phyloP scores from a whole-genome alignment of 1,284 basidiomycete genomes.

The Rhizoctonia solani region DNA sequence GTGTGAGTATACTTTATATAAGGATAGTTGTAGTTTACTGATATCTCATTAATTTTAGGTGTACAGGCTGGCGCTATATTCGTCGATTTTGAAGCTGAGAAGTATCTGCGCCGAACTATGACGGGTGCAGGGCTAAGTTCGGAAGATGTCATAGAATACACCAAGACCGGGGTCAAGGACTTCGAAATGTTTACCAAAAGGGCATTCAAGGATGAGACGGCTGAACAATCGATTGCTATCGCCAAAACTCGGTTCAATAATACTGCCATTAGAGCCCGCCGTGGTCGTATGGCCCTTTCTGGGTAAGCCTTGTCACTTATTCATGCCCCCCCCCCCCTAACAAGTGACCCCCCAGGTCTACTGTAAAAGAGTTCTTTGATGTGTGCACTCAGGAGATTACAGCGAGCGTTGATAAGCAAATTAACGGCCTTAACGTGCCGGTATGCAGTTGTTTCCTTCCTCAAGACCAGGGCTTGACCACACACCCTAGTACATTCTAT shows the following conservation, averaged over 20 bases:
- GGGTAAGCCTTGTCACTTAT: not conserved
- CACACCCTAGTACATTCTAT: constrained; percentile 30
- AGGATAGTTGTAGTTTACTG: not conserved
- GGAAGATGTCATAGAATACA: constrained; percentile 20
- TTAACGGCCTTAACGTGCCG: not conserved
- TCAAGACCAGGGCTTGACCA: not conserved
- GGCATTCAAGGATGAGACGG: not conserved
- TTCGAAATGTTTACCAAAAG: constrained; percentile 18
- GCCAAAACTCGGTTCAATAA: constrained; percentile 8
- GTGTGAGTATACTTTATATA: constrained; percentile 12
- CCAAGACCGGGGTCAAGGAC: constrained; percentile 16
- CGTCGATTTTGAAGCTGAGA: not conserved
- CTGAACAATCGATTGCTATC: not conserved
- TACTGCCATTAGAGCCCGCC: not conserved
- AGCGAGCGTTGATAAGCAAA: constrained; percentile 11
- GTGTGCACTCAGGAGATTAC: not conserved
- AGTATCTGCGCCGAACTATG: not conserved
- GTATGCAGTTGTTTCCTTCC: not conserved
- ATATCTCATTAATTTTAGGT: constrained; percentile 1
- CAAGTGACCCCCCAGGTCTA: no score
- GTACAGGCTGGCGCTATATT: constrained; percentile 31
- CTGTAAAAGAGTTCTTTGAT: no score
- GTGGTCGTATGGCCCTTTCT: not conserved
- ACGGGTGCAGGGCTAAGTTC: not conserved
- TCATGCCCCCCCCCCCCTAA: not conserved